Evolutionary conservation across 768 basidiomycete species (phyloP), one percentile per base, ranked within the genome.

Genomic region (Aureoboletus auriporus): DNA sequence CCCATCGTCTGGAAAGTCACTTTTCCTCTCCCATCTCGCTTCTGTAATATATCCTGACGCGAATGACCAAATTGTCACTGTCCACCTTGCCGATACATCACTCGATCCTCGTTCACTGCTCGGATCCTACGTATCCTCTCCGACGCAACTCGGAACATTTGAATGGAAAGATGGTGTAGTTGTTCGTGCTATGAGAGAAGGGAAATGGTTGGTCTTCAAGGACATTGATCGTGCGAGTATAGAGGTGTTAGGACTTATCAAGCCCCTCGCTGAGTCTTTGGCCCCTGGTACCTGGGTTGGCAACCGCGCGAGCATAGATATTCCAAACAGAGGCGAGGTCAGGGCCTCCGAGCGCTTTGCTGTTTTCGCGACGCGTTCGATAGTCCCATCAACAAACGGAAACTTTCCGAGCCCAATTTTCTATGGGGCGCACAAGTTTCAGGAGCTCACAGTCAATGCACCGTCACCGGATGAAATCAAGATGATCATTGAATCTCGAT

Each of bases 151-250:
- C 0, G 95, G 95, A 6, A 83, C 81, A 2, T 99, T 99, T 58
- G 91, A 95, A 57, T 99, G 94, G 90, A 90, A 87, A 68, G 93
- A 97, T 54, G 96, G 96, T 6, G 85, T 93, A 0, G 74, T 99
- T 31, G 84, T 94, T 9, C 86, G 89, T 34, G 86, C 94, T 1
- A 84, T 98, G 78, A 77, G 82, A 36, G 85, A 90, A 59, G 96
- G 96, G 3, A 80, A 82, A 62, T 97, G 94, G 94, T 74, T 98
- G 3, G 82, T 98, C 9, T 78, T 99, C 39, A 84, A 96, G 62
- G 92, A 97, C 61, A 80, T 97, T 36, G 96, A 99, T 66, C 79
- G 84, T 40, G 95, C 86, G 14, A 90, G 89, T 54, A 84, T 74
- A 51, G 96, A 99, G 61, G 86, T 98, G 4, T 77, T 98, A 5